Percentiles rank a stretch among this genome's conserved stretches.
Conservation (phyloP, 768 basidiomycete genomes). For the Hygrocybe coccinea region DNA sequence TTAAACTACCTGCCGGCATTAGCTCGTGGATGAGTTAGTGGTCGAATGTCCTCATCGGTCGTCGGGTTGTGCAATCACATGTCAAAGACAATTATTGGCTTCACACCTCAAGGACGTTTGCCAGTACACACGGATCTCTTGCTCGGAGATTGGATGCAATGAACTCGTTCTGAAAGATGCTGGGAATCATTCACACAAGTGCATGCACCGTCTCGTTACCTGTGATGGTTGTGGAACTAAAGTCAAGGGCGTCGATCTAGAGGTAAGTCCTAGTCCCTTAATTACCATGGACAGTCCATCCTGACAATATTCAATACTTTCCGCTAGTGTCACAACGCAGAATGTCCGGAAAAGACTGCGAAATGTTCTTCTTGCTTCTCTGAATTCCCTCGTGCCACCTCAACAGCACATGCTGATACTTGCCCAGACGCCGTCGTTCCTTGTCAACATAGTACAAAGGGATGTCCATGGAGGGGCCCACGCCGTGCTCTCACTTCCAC, state of each 20-base stretch:
- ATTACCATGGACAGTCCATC: not conserved
- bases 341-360: constrained; percentile 35
- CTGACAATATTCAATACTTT: constrained; percentile 1
- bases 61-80: constrained; percentile 57
- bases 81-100: constrained; percentile 62
- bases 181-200: constrained; percentile 31
- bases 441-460: constrained; percentile 45
- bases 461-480: constrained; percentile 52
- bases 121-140: constrained; percentile 48
- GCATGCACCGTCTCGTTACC: constrained; percentile 31
- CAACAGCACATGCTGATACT: constrained; percentile 30
- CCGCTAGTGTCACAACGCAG: constrained; percentile 34
- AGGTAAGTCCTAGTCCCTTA: constrained; percentile 27
- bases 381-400: constrained; percentile 32
- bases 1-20: not conserved
- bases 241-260: constrained; percentile 32
- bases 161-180: constrained; percentile 42
- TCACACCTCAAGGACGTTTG: constrained; percentile 62
- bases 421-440: constrained; percentile 38
- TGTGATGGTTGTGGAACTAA: constrained; percentile 38
- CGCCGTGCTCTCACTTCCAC: constrained; percentile 30
- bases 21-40: constrained; percentile 80
- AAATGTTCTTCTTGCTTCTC: constrained; percentile 40
- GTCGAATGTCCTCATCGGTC: constrained; percentile 64
- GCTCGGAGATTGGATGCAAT: constrained; percentile 45